Conservation (phyloP, 73 alveolate genomes). For the Effrenium voratum region DNA sequence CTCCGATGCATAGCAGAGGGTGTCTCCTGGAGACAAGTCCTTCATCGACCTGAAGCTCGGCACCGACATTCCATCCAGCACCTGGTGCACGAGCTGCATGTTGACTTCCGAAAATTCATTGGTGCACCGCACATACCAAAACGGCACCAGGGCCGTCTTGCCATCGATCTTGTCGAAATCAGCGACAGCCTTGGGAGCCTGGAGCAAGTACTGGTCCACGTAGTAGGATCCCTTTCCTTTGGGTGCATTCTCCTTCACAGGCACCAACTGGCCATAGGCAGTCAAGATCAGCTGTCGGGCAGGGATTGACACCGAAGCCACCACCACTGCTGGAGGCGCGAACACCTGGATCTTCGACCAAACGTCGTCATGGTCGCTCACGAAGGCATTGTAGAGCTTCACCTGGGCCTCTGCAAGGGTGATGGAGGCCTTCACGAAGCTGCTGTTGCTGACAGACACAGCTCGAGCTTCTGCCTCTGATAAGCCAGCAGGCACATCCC, state of each 20-base stretch:
- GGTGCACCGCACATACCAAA: slow-evolving; percentile 39
- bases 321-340: no score
- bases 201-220: not conserved
- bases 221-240: not conserved
- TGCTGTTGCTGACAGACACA: no score
- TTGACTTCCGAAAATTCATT: not conserved
- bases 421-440: no score
- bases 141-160: not conserved
- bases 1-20: not conserved
- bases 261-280: not conserved
- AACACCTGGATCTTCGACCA: no score
- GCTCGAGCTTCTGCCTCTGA: no score
- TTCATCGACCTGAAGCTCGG: not conserved
- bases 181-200: not conserved
- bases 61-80: not conserved
- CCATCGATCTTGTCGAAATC: slow-evolving; percentile 1
- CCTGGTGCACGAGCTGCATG: not conserved
- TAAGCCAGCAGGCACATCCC: no score
- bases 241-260: not conserved
- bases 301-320: not conserved
- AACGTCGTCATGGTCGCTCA: no score
- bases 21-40: not conserved
- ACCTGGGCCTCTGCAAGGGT: no score
- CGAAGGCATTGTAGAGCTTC: no score
- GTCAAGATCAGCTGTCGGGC: not conserved